Percentiles rank a stretch among this genome's conserved stretches.
These are phyloP conservation scores for Annulohypoxylon bovei DNA, from an alignment of 495 filamentous ascomycete genomes.

Conservation along the genomic window DNA sequence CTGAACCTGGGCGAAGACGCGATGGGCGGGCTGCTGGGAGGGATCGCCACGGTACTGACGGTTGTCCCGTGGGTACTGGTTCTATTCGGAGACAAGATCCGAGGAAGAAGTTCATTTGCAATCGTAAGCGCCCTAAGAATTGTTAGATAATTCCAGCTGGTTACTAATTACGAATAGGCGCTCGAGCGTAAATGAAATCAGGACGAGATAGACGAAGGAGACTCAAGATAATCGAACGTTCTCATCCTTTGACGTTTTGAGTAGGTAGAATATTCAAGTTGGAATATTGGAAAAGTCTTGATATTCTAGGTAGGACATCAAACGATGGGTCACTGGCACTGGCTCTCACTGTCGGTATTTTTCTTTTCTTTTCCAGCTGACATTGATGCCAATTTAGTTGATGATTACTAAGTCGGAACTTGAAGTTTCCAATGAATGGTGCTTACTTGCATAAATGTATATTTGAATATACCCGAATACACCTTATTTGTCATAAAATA, in stretches of 20 bases:
- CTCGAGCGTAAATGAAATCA: slow-evolving; percentile 29
- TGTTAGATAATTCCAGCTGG: neutral
- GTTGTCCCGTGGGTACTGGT: slow-evolving; percentile 88
- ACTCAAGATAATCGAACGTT: no score
- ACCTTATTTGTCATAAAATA: neutral
- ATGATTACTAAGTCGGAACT: no score
- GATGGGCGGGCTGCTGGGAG: slow-evolving; percentile 81
- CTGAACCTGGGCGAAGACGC: slow-evolving; percentile 72
- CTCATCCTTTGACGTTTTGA: no score
- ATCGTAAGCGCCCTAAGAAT: slow-evolving; percentile 39
- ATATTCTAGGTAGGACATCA: no score
- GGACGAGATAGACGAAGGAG: no score
- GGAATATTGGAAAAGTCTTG: no score
- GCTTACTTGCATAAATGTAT: neutral
- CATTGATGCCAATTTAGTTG: no score
- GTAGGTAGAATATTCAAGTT: no score
- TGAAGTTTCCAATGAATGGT: no score
- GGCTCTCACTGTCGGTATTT: no score
- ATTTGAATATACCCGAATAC: neutral
- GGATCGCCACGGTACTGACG: slow-evolving; percentile 74
- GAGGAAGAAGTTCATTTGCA: slow-evolving; percentile 82
- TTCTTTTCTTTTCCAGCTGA: no score
- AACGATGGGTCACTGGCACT: no score
- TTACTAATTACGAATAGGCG: slow-evolving; percentile 19
- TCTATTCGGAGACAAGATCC: slow-evolving; percentile 80